These are phyloP conservation scores for Penicillium daleae DNA, from an alignment of 495 filamentous ascomycete species.

Conservation along the genomic window DNA sequence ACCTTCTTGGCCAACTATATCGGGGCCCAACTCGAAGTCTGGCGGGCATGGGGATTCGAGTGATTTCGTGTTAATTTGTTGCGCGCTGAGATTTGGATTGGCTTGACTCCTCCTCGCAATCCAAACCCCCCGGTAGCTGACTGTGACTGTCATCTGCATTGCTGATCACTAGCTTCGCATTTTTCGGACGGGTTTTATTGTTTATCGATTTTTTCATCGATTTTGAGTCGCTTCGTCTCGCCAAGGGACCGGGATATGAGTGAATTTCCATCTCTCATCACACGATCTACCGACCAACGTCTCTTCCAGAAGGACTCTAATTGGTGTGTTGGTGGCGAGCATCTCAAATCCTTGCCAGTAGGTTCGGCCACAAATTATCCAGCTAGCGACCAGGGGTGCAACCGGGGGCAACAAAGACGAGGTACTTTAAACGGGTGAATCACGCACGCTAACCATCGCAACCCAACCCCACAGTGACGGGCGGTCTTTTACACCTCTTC, in stretches of 20 bases:
- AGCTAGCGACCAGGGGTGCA: constrained; percentile 3
- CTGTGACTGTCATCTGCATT: constrained; percentile 6
- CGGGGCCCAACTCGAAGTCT: not conserved
- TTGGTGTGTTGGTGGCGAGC: constrained; percentile 18
- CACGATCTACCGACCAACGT: constrained; percentile 19
- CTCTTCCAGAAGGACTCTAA: constrained; percentile 11
- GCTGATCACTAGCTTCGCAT: constrained; percentile 3
- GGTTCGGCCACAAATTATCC: constrained; percentile 6
- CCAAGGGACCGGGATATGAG: constrained; percentile 5
- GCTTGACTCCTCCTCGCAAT: not conserved
- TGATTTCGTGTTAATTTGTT: not conserved
- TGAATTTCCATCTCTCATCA: constrained; percentile 3
- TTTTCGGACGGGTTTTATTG: not conserved
- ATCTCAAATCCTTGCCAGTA: constrained; percentile 27
- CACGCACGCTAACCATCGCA: constrained; percentile 22
- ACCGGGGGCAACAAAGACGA: not conserved
- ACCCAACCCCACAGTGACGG: constrained; percentile 26
- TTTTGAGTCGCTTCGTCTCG: not conserved
- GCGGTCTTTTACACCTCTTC: constrained; percentile 27
- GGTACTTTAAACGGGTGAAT: constrained; percentile 10
- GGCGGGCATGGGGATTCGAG: constrained; percentile 1
- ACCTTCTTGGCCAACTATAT: not conserved
- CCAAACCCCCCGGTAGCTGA: not conserved
- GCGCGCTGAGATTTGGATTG: not conserved
- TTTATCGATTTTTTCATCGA: not conserved